phyloP scores from a whole-genome alignment of 2,329 filamentous ascomycete genomes.

The Ophiocordyceps sinensis region DNA sequence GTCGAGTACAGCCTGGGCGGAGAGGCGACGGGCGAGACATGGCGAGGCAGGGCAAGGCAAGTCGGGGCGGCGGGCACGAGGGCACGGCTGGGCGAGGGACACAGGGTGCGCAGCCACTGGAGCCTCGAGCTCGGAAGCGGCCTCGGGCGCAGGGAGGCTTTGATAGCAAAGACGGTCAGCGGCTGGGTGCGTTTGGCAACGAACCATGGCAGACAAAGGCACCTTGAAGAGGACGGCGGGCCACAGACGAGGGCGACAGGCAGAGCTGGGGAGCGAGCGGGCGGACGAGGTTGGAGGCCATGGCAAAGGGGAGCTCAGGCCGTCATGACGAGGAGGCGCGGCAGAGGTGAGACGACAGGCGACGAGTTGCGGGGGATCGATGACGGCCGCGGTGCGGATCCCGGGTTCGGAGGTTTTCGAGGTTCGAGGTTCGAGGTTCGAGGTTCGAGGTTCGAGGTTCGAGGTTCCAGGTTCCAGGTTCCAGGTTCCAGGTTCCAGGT shows the following conservation, averaged over 20 bases:
- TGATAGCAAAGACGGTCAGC: too few relatives aligned
- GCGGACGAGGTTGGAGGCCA: conserved; percentile 20
- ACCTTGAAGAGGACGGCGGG: conserved; percentile 11
- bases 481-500: too few relatives aligned
- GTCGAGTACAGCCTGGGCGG: conserved; percentile 25
- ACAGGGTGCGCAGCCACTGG: conserved; percentile 24
- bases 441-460: too few relatives aligned
- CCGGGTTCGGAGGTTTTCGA: too few relatives aligned
- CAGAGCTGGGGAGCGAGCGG: conserved; percentile 18
- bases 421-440: too few relatives aligned
- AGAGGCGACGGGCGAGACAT: conserved; percentile 19
- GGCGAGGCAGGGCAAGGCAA: conserved; percentile 21
- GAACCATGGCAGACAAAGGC: background rate
- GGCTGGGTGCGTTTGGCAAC: too few relatives aligned
- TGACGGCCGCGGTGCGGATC: too few relatives aligned
- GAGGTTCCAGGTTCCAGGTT: too few relatives aligned
- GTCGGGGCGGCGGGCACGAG: conserved; percentile 13
- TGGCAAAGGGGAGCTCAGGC: conserved; percentile 10
- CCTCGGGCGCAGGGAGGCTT: conserved; percentile 6
- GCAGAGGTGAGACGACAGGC: background rate
- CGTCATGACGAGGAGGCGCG: background rate
- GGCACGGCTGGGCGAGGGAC: conserved; percentile 11
- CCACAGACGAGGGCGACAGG: conserved; percentile 9
- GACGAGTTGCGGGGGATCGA: too few relatives aligned
- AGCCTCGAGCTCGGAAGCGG: conserved; percentile 11